Conservation (phyloP, 2,329 filamentous ascomycete genomes). For the Exophiala spinifera region DNA sequence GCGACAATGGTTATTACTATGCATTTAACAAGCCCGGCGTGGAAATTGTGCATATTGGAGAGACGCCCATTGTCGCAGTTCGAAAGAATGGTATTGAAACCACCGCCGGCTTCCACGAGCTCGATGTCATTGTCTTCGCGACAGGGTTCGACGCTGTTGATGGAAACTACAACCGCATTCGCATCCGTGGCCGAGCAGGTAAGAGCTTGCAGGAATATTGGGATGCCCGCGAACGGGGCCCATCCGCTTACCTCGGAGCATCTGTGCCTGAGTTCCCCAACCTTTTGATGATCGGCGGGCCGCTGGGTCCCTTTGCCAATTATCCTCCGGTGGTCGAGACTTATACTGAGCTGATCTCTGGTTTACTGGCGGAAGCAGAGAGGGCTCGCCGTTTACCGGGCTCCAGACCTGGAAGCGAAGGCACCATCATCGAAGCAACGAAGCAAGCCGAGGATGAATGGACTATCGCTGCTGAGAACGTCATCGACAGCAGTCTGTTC, state of each 20-base stretch:
- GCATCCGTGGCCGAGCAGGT: slow-evolving; percentile 32
- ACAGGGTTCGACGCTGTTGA: slow-evolving; percentile 46
- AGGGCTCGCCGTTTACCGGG: slow-evolving; percentile 1
- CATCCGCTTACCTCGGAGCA: slow-evolving; percentile 1
- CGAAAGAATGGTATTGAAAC: slow-evolving; percentile 40
- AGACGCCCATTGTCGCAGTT: slow-evolving; percentile 42
- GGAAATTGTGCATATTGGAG: slow-evolving; percentile 44
- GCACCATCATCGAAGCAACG: slow-evolving; percentile 11
- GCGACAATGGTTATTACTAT: slow-evolving; percentile 39
- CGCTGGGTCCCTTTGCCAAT: neutral
- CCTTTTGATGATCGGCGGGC: neutral
- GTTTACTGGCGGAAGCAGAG: neutral
- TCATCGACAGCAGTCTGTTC: slow-evolving; percentile 5
- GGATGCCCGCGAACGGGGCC: slow-evolving; percentile 1
- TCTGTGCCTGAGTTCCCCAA: neutral
- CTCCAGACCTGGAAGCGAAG: slow-evolving; percentile 3
- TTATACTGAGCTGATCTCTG: slow-evolving; percentile 1
- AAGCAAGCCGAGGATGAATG: slow-evolving; percentile 11
- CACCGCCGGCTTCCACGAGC: slow-evolving; percentile 40
- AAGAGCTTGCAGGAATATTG: slow-evolving; percentile 1
- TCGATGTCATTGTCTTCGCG: slow-evolving; percentile 43
- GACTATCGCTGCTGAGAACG: neutral
- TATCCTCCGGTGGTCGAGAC: neutral
- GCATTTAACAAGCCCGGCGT: slow-evolving; percentile 48
- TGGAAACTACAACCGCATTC: slow-evolving; percentile 33